Base-by-base conservation (phyloP, 495 filamentous ascomycete genomes). In the Lineolata rhizophorae region DNA sequence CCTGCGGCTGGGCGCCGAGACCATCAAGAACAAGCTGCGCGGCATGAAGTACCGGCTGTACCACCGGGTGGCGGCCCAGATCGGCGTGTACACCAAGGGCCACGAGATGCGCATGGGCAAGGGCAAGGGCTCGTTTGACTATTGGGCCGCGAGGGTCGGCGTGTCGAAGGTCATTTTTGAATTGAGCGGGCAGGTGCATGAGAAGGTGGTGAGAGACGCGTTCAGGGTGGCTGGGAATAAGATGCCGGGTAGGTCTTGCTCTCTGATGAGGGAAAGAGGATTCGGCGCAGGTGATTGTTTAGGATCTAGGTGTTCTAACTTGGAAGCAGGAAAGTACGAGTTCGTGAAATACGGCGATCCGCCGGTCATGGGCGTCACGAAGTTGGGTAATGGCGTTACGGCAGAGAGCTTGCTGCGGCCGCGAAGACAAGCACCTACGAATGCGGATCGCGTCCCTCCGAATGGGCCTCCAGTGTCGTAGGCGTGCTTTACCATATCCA, bases 31-130 rank as follows among this genome's bases (percentile, higher is more conserved):
- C 41, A 66, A 83, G 38, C 52, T 99, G 31, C 64, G 90, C 57
- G 90, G 90, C 18, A 74, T 92, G 66, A 79, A 81, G 42, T 99
- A 85, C 52, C 67, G 76, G 26, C 52, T 99, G 31, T 99, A 85
- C 56, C 91, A 75, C 60, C 65, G 90, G 34, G 71, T 95, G 17
- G 68, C 68, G 37, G 83, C 82, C 36, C 93, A 83, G 51, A 76
- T 92, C 38, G 85, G 83, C 46, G 87, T 99, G 9, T 99, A 83
- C 56, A 76, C 79, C 32, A 83, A 72, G 51, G 87, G 87, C 17
- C 95, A 95, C 46, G 87, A 99, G 38, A 37, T 72, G 42, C 73
- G 90, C 62, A 99, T 99, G 87, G 90, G 87, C 54, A 95, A 92
- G 59, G 87, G 87, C 51, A 99, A 95, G 57, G 87, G 87, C 41